phyloP scores from a whole-genome alignment of 139 green algal species.

The Tetradesmus obliquus region DNA sequence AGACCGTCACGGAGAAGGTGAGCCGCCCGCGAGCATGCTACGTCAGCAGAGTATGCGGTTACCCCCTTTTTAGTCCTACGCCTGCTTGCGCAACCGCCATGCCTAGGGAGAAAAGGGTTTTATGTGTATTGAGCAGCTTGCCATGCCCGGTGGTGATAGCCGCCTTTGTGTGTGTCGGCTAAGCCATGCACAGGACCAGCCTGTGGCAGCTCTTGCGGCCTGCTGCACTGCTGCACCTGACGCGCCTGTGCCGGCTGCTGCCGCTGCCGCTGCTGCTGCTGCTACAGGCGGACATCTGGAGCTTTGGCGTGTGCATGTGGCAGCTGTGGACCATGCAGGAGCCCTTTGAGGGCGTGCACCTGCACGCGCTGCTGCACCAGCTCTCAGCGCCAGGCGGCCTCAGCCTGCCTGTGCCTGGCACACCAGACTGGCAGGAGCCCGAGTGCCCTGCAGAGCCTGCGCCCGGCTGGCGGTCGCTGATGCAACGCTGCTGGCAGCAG shows the following conservation, averaged over 20 bases:
- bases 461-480: not conserved
- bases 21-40: not conserved
- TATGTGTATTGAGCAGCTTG: not conserved
- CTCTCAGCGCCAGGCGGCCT: conserved; percentile 5
- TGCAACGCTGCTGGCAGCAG: conserved; percentile 26
- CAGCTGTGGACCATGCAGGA: conserved; percentile 40
- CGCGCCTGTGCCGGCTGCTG: not conserved
- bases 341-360: conserved; percentile 35
- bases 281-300: conserved; percentile 49
- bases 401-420: conserved; percentile 25
- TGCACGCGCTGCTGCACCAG: conserved; percentile 38
- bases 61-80: too few relatives aligned
- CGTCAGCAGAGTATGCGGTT: too few relatives aligned
- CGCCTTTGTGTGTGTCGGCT: not conserved
- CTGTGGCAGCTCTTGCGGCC: not conserved
- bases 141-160: not conserved
- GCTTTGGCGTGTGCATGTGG: conserved; percentile 71
- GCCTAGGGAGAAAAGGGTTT: not conserved
- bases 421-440: not conserved
- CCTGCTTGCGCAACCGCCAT: not conserved
- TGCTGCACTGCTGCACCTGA: not conserved
- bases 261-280: not conserved
- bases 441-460: not conserved
- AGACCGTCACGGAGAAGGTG: conserved; percentile 63
- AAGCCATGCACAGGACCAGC: not conserved